Base-by-base conservation (phyloP, 352 stramenopile species). In the Phytophthora syringae region DNA sequence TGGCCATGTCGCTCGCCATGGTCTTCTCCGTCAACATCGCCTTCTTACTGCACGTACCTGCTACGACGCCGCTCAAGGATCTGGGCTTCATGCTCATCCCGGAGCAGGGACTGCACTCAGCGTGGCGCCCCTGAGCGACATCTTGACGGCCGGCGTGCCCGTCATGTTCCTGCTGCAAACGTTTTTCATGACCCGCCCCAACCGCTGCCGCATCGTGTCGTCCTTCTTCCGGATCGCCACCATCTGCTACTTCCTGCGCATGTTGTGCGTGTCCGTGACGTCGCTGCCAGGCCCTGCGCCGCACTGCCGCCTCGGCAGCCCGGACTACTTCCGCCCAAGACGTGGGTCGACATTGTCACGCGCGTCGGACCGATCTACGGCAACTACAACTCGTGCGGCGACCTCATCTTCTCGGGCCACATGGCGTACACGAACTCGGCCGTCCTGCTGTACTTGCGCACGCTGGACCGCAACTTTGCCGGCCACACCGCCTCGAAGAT, bases 391-490 rank as follows among this genome's bases (percentile, higher is more conserved):
- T 90, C 84, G 28, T 92, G 84, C 52, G 84, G 84, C 13, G 84
- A 92, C 61, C 76, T 92, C 24, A 85, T 92, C 28, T 92, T 92
- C 58, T 92, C 83, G 45, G 83, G 83, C 7, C 83, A 92, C 70
- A 87, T 89, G 76, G 79, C 79, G 22, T 90, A 89, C 66, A 89
- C 84, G 24, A 90, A 75, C 53, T 81, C 76, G 49, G 82, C 84
- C 9, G 76, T 90, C 64, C 54, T 92, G 57, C 56, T 90, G 18
- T 89, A 92, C 39, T 52, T 93, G 60, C 82, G 84, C 20, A 76
- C 75, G 52, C 60, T 88, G 27, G 81, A 89, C 55, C 81, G 83
- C 43, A 76, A 89, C 45, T 82, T 84, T 43, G 52, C 54, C 7
- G 58, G 58, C 13, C 53, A 24, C 30, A 74, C 67, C 20, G 73